Conservation (phyloP, 192 early-diverging fungal species). For the Chytriomyces sp. region DNA sequence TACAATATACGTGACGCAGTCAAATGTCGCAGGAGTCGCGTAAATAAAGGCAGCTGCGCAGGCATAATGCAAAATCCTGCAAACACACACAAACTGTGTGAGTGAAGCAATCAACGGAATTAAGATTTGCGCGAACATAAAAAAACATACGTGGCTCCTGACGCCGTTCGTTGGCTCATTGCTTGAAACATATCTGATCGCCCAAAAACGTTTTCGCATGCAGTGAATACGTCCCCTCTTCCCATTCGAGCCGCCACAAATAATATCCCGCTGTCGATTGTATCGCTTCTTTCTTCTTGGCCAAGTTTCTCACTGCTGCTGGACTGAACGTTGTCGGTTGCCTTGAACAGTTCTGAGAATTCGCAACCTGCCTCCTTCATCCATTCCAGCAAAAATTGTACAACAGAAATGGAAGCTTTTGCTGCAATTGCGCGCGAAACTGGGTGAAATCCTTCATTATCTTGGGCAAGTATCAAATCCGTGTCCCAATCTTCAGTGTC, state of each 20-base stretch:
- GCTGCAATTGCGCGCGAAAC: slow-evolving; percentile 4
- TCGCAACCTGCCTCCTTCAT: slow-evolving; percentile 4
- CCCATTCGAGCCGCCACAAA: slow-evolving; percentile 17
- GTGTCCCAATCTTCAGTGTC: neutral
- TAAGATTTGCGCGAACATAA: neutral
- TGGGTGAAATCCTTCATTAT: neutral
- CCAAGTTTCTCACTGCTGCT: neutral
- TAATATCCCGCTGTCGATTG: neutral
- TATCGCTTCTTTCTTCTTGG: neutral
- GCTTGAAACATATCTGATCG: neutral
- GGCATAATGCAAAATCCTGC: slow-evolving; percentile 16
- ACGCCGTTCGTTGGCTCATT: neutral
- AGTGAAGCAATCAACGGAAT: too few relatives aligned
- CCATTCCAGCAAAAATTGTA: slow-evolving; percentile 12
- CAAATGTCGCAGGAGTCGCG: neutral
- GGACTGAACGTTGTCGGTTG: neutral
- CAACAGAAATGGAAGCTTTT: neutral
- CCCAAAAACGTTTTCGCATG: neutral
- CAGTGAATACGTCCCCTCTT: slow-evolving; percentile 1
- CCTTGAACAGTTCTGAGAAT: neutral
- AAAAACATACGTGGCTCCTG: slow-evolving; percentile 20
- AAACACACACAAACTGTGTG: neutral
- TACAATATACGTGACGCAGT: slow-evolving; percentile 9
- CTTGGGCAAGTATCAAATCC: neutral
- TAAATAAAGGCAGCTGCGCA: slow-evolving; percentile 6